phyloP scores from a whole-genome alignment of 768 basidiomycete genomes.

The Phlegmacium glaucopus region DNA sequence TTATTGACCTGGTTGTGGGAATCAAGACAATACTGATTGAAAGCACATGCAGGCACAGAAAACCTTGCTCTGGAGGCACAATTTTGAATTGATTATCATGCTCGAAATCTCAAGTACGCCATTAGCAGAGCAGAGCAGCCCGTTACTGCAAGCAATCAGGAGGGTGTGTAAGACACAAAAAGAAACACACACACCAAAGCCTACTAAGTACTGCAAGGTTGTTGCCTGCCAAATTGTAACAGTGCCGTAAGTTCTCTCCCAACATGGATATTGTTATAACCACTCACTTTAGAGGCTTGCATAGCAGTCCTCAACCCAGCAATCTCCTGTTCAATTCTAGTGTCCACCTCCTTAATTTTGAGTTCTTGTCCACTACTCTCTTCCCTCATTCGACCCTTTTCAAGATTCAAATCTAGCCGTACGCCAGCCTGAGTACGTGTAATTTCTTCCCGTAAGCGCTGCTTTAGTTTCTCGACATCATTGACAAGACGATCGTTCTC shows the following conservation, averaged over 20 bases:
- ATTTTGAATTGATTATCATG: slow-evolving; percentile 23
- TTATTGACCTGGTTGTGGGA: no score
- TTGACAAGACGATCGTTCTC: slow-evolving; percentile 92
- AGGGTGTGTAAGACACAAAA: neutral
- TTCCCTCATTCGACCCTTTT: slow-evolving; percentile 94
- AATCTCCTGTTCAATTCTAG: slow-evolving; percentile 94
- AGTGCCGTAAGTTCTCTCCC: neutral
- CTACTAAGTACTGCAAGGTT: slow-evolving; percentile 83
- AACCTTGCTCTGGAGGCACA: no score
- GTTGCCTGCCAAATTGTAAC: slow-evolving; percentile 50
- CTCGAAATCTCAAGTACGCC: slow-evolving; percentile 80
- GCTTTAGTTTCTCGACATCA: slow-evolving; percentile 94
- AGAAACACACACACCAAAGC: slow-evolving; percentile 59
- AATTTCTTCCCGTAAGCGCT: slow-evolving; percentile 88
- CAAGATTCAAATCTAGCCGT: slow-evolving; percentile 89
- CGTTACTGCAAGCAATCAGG: slow-evolving; percentile 52
- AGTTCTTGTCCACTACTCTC: slow-evolving; percentile 89
- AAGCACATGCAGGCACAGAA: no score
- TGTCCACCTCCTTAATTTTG: slow-evolving; percentile 98
- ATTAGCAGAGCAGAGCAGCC: slow-evolving; percentile 84
- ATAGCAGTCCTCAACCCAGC: slow-evolving; percentile 80
- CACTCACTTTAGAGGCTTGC: slow-evolving; percentile 75
- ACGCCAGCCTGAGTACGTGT: slow-evolving; percentile 92
- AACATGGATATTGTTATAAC: neutral
- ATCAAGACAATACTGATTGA: no score